Evolutionary conservation across 108 stramenopile species (phyloP), one percentile per base, ranked within the genome.

Genomic region (Chaetoceros tenuissimus): DNA sequence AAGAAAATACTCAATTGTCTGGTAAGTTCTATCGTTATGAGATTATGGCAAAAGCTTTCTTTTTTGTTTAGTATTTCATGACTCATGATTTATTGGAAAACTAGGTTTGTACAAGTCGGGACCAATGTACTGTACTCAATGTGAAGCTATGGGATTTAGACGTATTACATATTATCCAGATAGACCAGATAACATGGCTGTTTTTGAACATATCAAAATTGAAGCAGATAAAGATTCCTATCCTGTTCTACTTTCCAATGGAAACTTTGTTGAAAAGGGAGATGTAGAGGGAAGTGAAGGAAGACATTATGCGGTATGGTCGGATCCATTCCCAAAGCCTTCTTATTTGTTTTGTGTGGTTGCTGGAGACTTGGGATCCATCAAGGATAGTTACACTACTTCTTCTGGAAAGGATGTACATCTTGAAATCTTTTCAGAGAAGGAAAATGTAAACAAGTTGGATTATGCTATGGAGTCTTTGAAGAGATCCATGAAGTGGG

Each of bases 311-410:
- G 92, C 94, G 2, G 55, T 80, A 1, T 98, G 96, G 95, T 74
- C 73, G 34, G 96, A 98, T 79, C 97, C 97, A 1, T 95, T 79
- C 49, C 95, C 91, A 20, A 98, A 98, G 70, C 97, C 97, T 1
- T 74, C 69, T 43, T 98, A 98, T 66, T 70, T 98, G 24, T 98
- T 98, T 73, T 89, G 89, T 49, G 71, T 92, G 19, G 96, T 97
- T 24, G 97, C 90, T 5, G 97, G 97, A 2, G 73, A 94, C 31
- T 73, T 96, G 28, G 87, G 85, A 19, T 79, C 66, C 25, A 90
- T 97, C 48, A 50, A 67, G 34, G 87, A 84, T 55, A 61, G 63
- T 1, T 97, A 82, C 66, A 85, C 73, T 23, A 72, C 62, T 0
- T 62, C 66, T 7, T 81, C 77, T 3, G 96, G 96, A 0, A 67